Percentiles rank a stretch among this genome's conserved stretches.
These are phyloP conservation scores for Fusarium mundagurra DNA, from an alignment of 2,329 filamentous ascomycete genomes.

Conservation along the genomic window DNA sequence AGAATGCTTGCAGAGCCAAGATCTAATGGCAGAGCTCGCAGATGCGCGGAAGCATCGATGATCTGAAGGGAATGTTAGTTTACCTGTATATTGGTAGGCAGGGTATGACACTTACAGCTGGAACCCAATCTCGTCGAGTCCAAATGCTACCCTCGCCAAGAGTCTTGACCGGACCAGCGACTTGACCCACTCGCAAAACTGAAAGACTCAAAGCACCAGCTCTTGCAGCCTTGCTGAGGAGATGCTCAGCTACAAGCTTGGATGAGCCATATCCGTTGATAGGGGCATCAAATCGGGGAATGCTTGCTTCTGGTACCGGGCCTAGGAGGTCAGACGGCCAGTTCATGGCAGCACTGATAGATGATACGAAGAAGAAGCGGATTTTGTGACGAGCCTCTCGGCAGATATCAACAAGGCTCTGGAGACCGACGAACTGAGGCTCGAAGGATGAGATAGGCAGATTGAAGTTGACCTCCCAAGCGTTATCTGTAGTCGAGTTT, in stretches of 20 bases:
- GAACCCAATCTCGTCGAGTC: neutral
- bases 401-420: neutral
- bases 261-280: neutral
- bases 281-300: neutral
- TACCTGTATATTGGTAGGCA: rapidly evolving
- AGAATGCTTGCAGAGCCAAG: neutral
- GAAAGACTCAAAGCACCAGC: neutral
- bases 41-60: neutral
- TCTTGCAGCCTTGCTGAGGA: neutral
- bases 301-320: neutral
- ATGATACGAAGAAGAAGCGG: neutral
- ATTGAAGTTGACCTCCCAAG: neutral
- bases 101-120: neutral
- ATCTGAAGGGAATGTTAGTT: neutral
- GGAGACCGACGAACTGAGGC: neutral
- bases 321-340: neutral
- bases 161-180: neutral
- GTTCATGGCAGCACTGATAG: neutral
- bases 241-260: neutral
- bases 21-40: neutral
- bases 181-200: neutral
- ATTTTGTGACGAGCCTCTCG: neutral
- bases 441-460: neutral
- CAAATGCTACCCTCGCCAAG: neutral
- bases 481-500: neutral